These are phyloP conservation scores for Mycena citricolor DNA, from an alignment of 1,284 basidiomycete genomes.

Conservation along the genomic window DNA sequence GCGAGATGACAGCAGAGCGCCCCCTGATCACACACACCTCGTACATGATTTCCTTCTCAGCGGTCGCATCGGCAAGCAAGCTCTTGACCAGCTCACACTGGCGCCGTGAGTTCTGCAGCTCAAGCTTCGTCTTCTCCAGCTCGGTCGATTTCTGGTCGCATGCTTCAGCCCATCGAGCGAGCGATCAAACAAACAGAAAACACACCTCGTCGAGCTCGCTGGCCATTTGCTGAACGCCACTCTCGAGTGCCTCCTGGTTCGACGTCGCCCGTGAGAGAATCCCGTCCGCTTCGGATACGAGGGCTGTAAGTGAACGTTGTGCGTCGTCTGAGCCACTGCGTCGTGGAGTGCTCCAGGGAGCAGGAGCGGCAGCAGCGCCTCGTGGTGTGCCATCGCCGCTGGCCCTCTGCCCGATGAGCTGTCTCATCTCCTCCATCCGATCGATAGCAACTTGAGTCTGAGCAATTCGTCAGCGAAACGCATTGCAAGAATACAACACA, in stretches of 20 bases:
- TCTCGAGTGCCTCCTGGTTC: constrained; percentile 53
- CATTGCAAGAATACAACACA: constrained; percentile 8
- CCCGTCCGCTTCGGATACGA: constrained; percentile 59
- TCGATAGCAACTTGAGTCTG: constrained; percentile 73
- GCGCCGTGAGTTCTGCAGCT: constrained; percentile 67
- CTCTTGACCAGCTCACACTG: constrained; percentile 77
- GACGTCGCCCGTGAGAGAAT: constrained; percentile 49
- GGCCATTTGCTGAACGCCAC: constrained; percentile 48
- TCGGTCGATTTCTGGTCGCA: constrained; percentile 51
- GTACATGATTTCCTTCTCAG: constrained; percentile 89
- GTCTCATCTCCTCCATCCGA: constrained; percentile 76
- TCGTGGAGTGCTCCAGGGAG: constrained; percentile 28
- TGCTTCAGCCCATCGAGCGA: constrained; percentile 10
- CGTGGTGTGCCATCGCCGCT: constrained; percentile 52
- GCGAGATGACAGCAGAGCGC: constrained; percentile 2
- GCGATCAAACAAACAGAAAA: constrained; percentile 1
- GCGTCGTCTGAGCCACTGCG: constrained; percentile 27
- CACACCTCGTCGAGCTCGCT: constrained; percentile 57
- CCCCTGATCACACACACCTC: constrained; percentile 53
- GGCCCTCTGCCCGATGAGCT: constrained; percentile 62
- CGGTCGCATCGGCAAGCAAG: constrained; percentile 71
- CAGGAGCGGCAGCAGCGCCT: constrained; percentile 33
- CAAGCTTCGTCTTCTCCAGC: constrained; percentile 58
- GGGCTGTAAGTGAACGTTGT: constrained; percentile 45
- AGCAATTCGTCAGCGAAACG: background rate